Evolutionary conservation across 805 yeast genomes (phyloP).

Genomic region (Teunomyces atbi): DNA sequence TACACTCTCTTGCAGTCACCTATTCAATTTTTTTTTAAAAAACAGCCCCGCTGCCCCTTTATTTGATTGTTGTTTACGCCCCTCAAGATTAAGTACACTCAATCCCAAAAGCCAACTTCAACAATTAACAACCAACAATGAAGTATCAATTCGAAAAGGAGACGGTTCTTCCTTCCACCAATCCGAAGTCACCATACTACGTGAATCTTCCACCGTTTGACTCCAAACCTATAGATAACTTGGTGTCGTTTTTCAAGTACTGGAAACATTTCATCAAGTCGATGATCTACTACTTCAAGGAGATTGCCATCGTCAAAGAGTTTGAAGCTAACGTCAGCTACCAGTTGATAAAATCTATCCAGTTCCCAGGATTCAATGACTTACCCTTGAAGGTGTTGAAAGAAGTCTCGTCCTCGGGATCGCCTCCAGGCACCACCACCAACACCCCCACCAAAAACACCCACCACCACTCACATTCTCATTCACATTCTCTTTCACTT

Average conservation of each 20-base stretch:
- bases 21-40: background rate
- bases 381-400: conserved; percentile 23
- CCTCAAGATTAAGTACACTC: background rate
- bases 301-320: conserved; percentile 49
- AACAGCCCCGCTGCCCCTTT: background rate
- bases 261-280: conserved; percentile 42
- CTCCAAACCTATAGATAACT: conserved; percentile 38
- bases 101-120: background rate
- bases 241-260: conserved; percentile 37
- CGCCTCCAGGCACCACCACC: background rate
- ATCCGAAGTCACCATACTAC: conserved; percentile 38
- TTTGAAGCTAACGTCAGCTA: conserved; percentile 32
- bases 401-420: conserved; percentile 3
- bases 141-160: conserved; percentile 9
- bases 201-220: conserved; percentile 38
- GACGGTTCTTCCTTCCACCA: conserved; percentile 28
- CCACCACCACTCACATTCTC: background rate
- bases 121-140: background rate
- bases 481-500: background rate
- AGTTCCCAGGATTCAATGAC: conserved; percentile 46
- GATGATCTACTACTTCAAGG: conserved; percentile 36
- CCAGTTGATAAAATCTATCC: conserved; percentile 38
- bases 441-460: background rate
- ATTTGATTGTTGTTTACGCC: background rate
- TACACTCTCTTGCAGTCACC: background rate